Percentiles rank a stretch among this genome's conserved stretches.
These are phyloP conservation scores for Euphorbia corollata DNA, from an alignment of 441 rosid species.

Conservation along the genomic window DNA sequence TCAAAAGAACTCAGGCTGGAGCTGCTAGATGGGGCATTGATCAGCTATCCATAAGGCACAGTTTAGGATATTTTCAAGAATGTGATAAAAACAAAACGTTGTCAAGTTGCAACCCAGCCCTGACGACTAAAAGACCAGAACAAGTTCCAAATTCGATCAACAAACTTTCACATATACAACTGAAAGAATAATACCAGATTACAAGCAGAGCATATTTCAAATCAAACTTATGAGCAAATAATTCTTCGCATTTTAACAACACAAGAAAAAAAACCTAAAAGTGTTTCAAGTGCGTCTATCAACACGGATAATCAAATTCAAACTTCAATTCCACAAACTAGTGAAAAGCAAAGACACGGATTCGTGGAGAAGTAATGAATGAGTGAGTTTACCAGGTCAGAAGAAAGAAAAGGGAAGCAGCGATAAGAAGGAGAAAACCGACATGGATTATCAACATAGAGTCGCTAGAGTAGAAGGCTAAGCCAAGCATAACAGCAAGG, in stretches of 20 bases:
- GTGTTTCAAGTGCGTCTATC: not conserved
- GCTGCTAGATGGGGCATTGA: too few relatives aligned
- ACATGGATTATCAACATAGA: constrained; percentile 61
- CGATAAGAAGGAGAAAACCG: constrained; percentile 57
- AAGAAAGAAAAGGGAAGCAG: constrained; percentile 64
- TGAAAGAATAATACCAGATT: not conserved
- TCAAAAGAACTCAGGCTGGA: too few relatives aligned
- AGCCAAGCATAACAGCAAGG: constrained; percentile 65
- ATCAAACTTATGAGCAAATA: not conserved
- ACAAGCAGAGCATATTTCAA: not conserved
- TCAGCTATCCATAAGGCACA: too few relatives aligned
- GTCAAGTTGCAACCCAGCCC: not conserved
- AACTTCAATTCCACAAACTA: constrained; percentile 9
- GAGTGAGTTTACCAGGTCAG: constrained; percentile 57
- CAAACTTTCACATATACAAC: not conserved
- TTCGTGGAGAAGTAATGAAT: not conserved
- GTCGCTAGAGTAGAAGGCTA: constrained; percentile 78
- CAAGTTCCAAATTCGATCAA: not conserved
- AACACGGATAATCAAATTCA: not conserved
- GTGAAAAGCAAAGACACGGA: not conserved
- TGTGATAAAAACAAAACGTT: not conserved
- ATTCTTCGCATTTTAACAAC: not conserved
- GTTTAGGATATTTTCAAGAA: too few relatives aligned
- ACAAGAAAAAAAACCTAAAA: not conserved
- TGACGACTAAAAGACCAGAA: not conserved